These are phyloP conservation scores for Psilocybe cubensis DNA, from an alignment of 768 basidiomycete genomes.

Conservation along the genomic window DNA sequence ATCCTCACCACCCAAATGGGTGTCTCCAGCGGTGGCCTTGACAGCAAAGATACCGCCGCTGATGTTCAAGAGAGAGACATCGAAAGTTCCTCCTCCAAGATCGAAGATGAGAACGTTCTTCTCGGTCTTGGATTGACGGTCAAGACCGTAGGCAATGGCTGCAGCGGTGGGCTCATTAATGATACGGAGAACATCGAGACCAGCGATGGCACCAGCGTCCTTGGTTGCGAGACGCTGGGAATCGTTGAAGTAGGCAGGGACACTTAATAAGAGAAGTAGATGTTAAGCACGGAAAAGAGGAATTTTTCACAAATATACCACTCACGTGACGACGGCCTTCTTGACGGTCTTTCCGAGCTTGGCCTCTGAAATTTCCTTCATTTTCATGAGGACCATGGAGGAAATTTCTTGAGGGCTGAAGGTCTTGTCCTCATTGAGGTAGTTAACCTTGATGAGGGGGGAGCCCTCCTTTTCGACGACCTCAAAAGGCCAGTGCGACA, in stretches of 20 bases:
- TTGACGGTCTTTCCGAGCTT: constrained; percentile 98
- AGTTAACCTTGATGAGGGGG: constrained; percentile 94
- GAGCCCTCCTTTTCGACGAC: constrained; percentile 97
- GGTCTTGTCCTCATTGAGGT: constrained; percentile 92
- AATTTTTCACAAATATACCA: constrained; percentile 19
- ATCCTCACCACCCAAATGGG: constrained; percentile 99
- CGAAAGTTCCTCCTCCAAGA: constrained; percentile 99
- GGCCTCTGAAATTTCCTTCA: constrained; percentile 99
- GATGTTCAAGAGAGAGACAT: constrained; percentile 98
- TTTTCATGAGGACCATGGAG: constrained; percentile 99
- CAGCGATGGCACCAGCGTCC: constrained; percentile 97
- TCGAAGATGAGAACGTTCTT: constrained; percentile 99
- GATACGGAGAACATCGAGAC: constrained; percentile 99
- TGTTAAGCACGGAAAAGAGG: neutral
- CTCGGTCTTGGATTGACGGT: constrained; percentile 92
- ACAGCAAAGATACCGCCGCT: constrained; percentile 98
- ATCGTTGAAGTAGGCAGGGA: constrained; percentile 99
- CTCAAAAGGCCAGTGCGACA: constrained; percentile 96
- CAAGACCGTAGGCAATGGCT: constrained; percentile 98
- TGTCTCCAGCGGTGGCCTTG: constrained; percentile 99
- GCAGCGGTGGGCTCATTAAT: constrained; percentile 99
- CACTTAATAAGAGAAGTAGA: constrained; percentile 29
- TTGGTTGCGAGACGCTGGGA: constrained; percentile 99
- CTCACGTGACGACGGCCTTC: constrained; percentile 98
- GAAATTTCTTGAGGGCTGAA: constrained; percentile 99